Conservation (phyloP, 228 moss, liverwort and hornwort species). For the Sphagnum fallax region DNA sequence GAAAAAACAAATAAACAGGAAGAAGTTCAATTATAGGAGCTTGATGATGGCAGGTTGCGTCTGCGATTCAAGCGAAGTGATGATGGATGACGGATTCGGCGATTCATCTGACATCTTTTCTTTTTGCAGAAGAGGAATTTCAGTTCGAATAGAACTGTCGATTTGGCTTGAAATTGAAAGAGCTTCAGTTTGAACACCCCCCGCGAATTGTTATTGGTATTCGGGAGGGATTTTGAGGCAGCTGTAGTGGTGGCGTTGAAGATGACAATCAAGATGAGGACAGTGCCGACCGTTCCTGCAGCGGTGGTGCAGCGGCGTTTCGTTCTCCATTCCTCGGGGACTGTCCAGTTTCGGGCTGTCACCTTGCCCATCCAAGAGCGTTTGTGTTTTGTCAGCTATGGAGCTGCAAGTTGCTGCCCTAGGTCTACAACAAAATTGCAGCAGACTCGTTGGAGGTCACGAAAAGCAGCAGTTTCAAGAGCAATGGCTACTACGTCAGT, state of each 20-base stretch:
- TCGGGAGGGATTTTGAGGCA: too few species aligned
- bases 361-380: conserved; percentile 9
- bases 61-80: too few species aligned
- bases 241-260: conserved; percentile 15
- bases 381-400: conserved; percentile 2
- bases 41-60: too few species aligned
- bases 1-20: too few species aligned
- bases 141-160: too few species aligned
- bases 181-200: too few species aligned
- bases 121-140: too few species aligned
- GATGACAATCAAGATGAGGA: conserved; percentile 10
- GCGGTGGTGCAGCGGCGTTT: conserved; percentile 16
- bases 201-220: too few species aligned
- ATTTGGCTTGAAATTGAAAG: too few species aligned
- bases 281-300: conserved; percentile 3
- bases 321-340: conserved; percentile 4
- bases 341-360: not conserved
- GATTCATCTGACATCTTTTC: too few species aligned
- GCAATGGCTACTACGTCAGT: conserved; percentile 17
- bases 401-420: not conserved
- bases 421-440: not conserved
- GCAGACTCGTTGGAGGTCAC: conserved; percentile 1
- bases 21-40: too few species aligned
- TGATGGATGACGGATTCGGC: too few species aligned
- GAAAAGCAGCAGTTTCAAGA: conserved; percentile 8